Evolutionary conservation across 192 early-diverging fungal species (phyloP).

Genomic region (Coemansia sp.): DNA sequence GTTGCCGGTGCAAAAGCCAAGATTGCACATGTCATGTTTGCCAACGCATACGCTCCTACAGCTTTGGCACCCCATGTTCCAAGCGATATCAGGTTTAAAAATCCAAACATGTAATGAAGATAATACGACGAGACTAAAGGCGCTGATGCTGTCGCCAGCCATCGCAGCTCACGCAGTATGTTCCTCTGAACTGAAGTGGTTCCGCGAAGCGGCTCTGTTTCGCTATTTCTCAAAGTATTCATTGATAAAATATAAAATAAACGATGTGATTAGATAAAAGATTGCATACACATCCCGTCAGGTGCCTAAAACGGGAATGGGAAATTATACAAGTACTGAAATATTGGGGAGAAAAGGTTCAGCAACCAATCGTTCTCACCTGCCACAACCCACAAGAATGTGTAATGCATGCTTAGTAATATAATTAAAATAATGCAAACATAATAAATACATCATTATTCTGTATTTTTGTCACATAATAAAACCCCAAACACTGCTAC

Average conservation of each 20-base stretch:
- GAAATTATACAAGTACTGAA: no score
- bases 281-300: background rate
- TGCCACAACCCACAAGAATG: no score
- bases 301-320: no score
- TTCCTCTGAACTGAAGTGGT: background rate
- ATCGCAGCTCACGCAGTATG: conserved; percentile 21
- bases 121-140: conserved; percentile 65
- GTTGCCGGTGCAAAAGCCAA: conserved; percentile 71
- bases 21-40: conserved; percentile 70
- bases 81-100: conserved; percentile 64
- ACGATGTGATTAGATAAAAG: background rate
- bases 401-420: no score
- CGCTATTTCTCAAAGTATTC: background rate
- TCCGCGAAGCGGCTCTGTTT: conserved; percentile 19
- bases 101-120: conserved; percentile 66
- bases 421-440: background rate
- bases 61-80: conserved; percentile 63
- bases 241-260: background rate
- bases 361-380: no score
- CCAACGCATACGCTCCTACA: conserved; percentile 66
- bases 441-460: background rate
- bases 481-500: background rate
- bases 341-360: no score
- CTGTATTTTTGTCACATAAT: background rate
- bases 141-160: conserved; percentile 32